A percentile compares a stretch with the other conserved stretches of the same genome.
These are phyloP conservation scores for Pleomassaria siparia DNA, from an alignment of 2,329 filamentous ascomycete genomes.

Conservation along the genomic window DNA sequence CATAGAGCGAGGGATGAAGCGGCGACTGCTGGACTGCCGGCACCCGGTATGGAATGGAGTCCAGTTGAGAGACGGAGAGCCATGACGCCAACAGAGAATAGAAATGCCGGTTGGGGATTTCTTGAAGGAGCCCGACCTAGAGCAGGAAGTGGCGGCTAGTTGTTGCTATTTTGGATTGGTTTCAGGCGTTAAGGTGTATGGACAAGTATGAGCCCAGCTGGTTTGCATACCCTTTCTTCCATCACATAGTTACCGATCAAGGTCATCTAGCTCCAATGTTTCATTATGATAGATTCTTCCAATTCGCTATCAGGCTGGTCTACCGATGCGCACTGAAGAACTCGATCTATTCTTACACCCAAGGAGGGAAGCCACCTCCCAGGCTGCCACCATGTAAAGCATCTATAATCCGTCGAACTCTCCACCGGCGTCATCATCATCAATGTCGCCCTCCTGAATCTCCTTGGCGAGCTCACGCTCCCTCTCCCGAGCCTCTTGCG, in stretches of 20 bases:
- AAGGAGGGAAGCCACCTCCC: neutral
- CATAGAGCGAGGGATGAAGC: constrained; percentile 38
- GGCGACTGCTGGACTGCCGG: constrained; percentile 30
- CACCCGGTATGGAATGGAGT: constrained; percentile 42
- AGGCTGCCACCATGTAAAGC: constrained; percentile 3
- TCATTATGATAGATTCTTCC: constrained; percentile 7
- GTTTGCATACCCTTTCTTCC: neutral
- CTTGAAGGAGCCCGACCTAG: constrained; percentile 32
- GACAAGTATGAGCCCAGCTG: neutral
- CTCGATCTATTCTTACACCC: constrained; percentile 23
- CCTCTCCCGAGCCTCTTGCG: constrained; percentile 94
- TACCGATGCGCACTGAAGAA: constrained; percentile 22
- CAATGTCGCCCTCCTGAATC: constrained; percentile 95
- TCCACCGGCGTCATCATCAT: constrained; percentile 92
- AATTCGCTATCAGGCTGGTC: constrained; percentile 15
- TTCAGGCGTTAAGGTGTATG: neutral
- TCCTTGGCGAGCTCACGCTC: constrained; percentile 98
- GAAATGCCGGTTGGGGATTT: constrained; percentile 26
- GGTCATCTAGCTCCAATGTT: neutral
- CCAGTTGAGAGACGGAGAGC: constrained; percentile 41
- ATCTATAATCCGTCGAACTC: constrained; percentile 92
- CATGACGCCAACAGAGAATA: constrained; percentile 43
- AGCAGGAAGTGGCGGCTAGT: constrained; percentile 33
- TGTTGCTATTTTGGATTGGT: constrained; percentile 15
- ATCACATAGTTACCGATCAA: no score